A percentile compares a stretch with the other conserved stretches of the same genome.
phyloP scores from a whole-genome alignment of 2,329 filamentous ascomycete genomes.

The Kalmusia sp. region DNA sequence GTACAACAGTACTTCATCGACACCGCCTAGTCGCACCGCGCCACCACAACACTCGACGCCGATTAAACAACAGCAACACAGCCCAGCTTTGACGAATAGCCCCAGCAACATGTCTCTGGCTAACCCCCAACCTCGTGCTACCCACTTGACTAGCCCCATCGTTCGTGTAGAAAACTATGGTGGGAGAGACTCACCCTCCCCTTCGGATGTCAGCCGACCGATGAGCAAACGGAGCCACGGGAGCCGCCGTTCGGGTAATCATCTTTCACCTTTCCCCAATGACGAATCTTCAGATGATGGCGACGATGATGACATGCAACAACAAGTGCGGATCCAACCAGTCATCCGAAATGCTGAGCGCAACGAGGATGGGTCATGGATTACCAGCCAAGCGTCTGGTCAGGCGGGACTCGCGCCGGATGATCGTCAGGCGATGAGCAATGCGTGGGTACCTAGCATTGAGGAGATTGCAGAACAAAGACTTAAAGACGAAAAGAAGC shows the following conservation, averaged over 20 bases:
- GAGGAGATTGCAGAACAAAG: constrained; percentile 59
- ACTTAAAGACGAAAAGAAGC: constrained; percentile 58
- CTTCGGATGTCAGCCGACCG: constrained; percentile 40
- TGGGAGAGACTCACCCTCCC: constrained; percentile 43
- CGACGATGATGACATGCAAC: constrained; percentile 31
- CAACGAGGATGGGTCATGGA: constrained; percentile 57
- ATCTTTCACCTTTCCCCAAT: constrained; percentile 47
- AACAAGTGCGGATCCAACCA: constrained; percentile 20
- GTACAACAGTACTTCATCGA: constrained; percentile 28
- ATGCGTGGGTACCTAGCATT: constrained; percentile 55
- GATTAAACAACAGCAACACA: constrained; percentile 43
- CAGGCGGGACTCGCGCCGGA: constrained; percentile 57
- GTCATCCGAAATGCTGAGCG: constrained; percentile 46
- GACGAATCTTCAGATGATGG: constrained; percentile 42
- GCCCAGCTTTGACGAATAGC: constrained; percentile 48
- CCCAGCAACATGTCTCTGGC: constrained; percentile 35
- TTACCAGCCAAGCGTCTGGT: constrained; percentile 45
- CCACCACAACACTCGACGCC: constrained; percentile 35
- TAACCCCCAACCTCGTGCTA: constrained; percentile 33
- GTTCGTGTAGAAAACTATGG: constrained; percentile 48
- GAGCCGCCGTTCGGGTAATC: constrained; percentile 43
- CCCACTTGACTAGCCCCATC: constrained; percentile 47
- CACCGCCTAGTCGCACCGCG: constrained; percentile 32
- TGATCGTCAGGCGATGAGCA: constrained; percentile 49
- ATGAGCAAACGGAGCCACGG: constrained; percentile 45